Percentiles rank a stretch among this genome's conserved stretches.
Conservation (phyloP, 2,329 filamentous ascomycete species). For the Xylaria sp. region DNA sequence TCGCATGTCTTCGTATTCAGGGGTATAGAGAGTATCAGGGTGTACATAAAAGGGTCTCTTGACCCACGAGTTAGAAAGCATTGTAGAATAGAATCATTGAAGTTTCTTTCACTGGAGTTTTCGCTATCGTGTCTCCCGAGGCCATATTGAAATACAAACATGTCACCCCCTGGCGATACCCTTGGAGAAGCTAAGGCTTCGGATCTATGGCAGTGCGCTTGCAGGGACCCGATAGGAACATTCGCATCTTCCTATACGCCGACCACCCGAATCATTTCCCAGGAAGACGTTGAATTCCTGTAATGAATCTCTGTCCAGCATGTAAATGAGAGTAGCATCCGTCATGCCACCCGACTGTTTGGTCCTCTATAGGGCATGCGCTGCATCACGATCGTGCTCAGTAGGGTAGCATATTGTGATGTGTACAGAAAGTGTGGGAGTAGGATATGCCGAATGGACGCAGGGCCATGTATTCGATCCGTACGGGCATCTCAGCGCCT, state of each 20-base stretch:
- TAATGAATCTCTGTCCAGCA: background rate
- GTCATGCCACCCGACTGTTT: background rate
- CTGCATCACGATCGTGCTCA: background rate
- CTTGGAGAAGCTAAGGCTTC: background rate
- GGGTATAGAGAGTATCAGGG: too few relatives aligned
- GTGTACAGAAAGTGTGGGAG: background rate
- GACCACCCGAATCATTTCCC: background rate
- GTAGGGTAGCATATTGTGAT: background rate
- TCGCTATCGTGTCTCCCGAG: background rate
- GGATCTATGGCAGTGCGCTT: background rate
- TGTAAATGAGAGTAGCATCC: background rate
- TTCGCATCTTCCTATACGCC: background rate
- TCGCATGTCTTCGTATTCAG: too few relatives aligned
- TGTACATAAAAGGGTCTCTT: too few relatives aligned
- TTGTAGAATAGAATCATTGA: too few relatives aligned
- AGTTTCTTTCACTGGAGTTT: too few relatives aligned
- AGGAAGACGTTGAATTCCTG: background rate
- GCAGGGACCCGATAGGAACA: slow-evolving; percentile 1
- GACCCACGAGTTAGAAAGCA: too few relatives aligned
- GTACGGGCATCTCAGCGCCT: background rate
- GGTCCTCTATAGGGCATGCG: background rate
- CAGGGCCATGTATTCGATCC: background rate
- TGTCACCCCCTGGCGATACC: background rate
- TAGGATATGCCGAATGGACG: too few relatives aligned
- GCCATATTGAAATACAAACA: background rate